These are phyloP conservation scores for Ustanciosporium gigantosporum DNA, from an alignment of 1,284 basidiomycete species.

Conservation along the genomic window DNA sequence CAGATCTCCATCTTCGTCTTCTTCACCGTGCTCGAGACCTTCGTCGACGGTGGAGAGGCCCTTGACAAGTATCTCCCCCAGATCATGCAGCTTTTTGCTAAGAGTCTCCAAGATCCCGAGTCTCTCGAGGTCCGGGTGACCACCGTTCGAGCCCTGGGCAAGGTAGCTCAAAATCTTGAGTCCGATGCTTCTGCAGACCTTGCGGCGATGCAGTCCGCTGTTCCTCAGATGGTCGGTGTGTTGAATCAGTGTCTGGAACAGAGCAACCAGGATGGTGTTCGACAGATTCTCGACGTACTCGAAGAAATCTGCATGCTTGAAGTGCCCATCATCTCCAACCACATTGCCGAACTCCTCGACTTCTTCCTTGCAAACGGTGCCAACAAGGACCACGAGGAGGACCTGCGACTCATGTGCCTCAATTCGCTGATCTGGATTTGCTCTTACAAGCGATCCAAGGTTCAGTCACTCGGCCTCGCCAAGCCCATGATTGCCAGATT, in stretches of 20 bases:
- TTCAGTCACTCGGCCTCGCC: slow-evolving; percentile 84
- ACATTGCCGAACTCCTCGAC: slow-evolving; percentile 82
- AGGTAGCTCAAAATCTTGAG: slow-evolving; percentile 91
- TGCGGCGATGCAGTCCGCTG: slow-evolving; percentile 85
- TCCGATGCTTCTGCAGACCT: slow-evolving; percentile 83
- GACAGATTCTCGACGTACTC: slow-evolving; percentile 91
- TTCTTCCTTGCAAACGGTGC: slow-evolving; percentile 86
- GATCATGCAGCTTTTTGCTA: slow-evolving; percentile 81
- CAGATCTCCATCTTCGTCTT: slow-evolving; percentile 91
- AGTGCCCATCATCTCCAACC: slow-evolving; percentile 84
- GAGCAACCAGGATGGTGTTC: slow-evolving; percentile 78
- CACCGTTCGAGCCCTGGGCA: slow-evolving; percentile 79
- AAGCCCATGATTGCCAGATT: slow-evolving; percentile 85
- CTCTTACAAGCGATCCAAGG: slow-evolving; percentile 91
- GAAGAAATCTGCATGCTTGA: slow-evolving; percentile 92
- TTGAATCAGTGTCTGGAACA: slow-evolving; percentile 84
- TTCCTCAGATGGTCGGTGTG: slow-evolving; percentile 88
- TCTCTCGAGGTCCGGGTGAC: slow-evolving; percentile 89
- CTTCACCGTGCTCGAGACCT: slow-evolving; percentile 86
- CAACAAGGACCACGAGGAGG: slow-evolving; percentile 77
- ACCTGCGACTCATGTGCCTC: slow-evolving; percentile 85
- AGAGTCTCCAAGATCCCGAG: slow-evolving; percentile 81
- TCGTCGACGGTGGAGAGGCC: slow-evolving; percentile 72
- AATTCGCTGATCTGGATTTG: slow-evolving; percentile 93
- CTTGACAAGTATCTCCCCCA: slow-evolving; percentile 77